Percentiles rank a stretch among this genome's conserved stretches.
These are phyloP conservation scores for Prunus padus DNA, from an alignment of 306 rosid genomes.

Conservation along the genomic window DNA sequence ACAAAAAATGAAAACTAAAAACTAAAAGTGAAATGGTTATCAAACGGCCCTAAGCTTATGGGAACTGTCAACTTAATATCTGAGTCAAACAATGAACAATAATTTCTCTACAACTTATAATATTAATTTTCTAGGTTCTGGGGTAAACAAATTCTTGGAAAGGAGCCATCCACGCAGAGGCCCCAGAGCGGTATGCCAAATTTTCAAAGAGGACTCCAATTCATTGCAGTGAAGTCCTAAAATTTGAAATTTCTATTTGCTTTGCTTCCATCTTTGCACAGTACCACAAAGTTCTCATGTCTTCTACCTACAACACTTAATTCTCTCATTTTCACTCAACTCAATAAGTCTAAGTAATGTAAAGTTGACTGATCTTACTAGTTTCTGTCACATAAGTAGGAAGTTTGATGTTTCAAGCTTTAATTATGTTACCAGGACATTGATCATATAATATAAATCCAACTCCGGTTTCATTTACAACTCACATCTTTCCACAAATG, in stretches of 20 bases:
- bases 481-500: slow-evolving; percentile 45
- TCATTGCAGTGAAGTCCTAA: not conserved
- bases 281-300: not conserved
- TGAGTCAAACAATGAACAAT: not conserved
- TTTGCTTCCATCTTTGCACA: not conserved
- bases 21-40: no score
- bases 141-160: not conserved
- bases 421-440: not conserved
- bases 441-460: slow-evolving; percentile 20
- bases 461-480: slow-evolving; percentile 49
- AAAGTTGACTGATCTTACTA: not conserved
- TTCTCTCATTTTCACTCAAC: not conserved
- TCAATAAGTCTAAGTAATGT: not conserved
- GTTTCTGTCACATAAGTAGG: slow-evolving; percentile 1
- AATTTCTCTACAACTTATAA: not conserved
- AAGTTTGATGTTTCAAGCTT: slow-evolving; percentile 7
- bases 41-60: not conserved
- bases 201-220: not conserved
- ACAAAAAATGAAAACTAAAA: no score
- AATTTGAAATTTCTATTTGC: not conserved
- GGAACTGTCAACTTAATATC: not conserved
- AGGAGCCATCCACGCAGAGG: not conserved
- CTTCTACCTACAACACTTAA: not conserved
- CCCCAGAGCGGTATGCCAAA: not conserved
- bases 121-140: not conserved